Percentiles rank a stretch among this genome's conserved stretches.
Evolutionary conservation across 1,284 basidiomycete species (phyloP).

Genomic region (Golubevia pallescens): DNA sequence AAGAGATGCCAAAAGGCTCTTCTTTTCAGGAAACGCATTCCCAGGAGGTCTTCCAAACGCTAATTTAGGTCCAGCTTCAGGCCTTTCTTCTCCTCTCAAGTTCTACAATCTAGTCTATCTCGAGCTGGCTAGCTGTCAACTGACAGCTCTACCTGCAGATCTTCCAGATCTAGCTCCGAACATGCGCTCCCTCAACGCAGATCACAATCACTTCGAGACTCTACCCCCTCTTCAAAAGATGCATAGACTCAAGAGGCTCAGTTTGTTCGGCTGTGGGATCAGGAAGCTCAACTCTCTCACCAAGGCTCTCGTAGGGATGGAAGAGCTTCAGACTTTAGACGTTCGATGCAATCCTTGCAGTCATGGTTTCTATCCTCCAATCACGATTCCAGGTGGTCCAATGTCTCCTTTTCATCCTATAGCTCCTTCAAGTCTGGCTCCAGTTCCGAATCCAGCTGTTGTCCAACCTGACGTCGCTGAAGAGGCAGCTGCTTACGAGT

Average conservation of each 20-base stretch:
- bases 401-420: neutral
- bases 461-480: conserved; percentile 36
- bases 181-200: conserved; percentile 81
- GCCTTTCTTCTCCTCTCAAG: neutral
- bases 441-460: conserved; percentile 46
- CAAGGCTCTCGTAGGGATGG: conserved; percentile 28
- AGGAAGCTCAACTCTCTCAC: conserved; percentile 36
- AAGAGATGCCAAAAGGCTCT: conserved; percentile 87
- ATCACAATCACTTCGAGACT: conserved; percentile 50
- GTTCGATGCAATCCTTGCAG: conserved; percentile 56
- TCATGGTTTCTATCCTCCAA: conserved; percentile 53
- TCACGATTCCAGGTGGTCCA: conserved; percentile 20
- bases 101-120: conserved; percentile 91
- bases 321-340: conserved; percentile 48
- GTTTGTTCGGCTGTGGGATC: conserved; percentile 49
- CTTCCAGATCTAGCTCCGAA: conserved; percentile 79
- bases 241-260: conserved; percentile 50
- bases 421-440: conserved; percentile 22
- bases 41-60: conserved; percentile 13
- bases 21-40: conserved; percentile 79
- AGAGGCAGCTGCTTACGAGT: neutral
- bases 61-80: conserved; percentile 53
- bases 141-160: conserved; percentile 76
- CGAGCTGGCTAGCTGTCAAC: conserved; percentile 87
- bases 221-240: conserved; percentile 33